Percentiles rank a stretch among this genome's conserved stretches.
Conservation (phyloP, 257 asterid species). For the Ilex aquifolium region DNA sequence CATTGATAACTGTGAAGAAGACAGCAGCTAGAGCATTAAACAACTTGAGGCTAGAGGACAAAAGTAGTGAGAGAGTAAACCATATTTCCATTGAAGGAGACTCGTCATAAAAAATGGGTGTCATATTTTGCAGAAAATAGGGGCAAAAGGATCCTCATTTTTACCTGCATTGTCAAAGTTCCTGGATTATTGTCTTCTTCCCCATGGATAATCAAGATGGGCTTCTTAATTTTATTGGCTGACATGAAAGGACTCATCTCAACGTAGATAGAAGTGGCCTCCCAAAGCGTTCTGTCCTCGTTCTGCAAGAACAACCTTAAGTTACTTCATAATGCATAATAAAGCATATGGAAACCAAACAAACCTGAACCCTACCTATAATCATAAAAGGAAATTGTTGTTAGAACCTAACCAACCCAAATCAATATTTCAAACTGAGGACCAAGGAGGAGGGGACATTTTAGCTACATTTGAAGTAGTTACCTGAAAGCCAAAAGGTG, state of each 20-base stretch:
- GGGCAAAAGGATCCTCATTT: constrained; percentile 5
- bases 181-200: constrained; percentile 98
- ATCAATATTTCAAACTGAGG: neutral
- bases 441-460: neutral
- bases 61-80: neutral
- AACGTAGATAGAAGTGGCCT: constrained; percentile 73
- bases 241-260: constrained; percentile 94
- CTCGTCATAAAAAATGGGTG: too few species aligned
- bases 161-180: constrained; percentile 97
- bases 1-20: neutral
- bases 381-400: too few species aligned
- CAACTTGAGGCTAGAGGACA: neutral
- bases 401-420: too few species aligned
- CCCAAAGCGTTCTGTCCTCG: constrained; percentile 99
- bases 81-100: neutral
- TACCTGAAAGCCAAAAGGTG: constrained; percentile 99
- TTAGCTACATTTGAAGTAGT: constrained; percentile 1
- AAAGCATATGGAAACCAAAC: too few species aligned
- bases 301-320: constrained; percentile 37
- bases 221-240: constrained; percentile 93
- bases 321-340: constrained; percentile 8
- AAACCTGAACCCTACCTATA: too few species aligned
- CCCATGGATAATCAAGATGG: constrained; percentile 92
- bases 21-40: neutral
- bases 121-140: too few species aligned